Evolutionary conservation across 1,284 basidiomycete genomes (phyloP).

Genomic region (Ceratobasidium sp.): DNA sequence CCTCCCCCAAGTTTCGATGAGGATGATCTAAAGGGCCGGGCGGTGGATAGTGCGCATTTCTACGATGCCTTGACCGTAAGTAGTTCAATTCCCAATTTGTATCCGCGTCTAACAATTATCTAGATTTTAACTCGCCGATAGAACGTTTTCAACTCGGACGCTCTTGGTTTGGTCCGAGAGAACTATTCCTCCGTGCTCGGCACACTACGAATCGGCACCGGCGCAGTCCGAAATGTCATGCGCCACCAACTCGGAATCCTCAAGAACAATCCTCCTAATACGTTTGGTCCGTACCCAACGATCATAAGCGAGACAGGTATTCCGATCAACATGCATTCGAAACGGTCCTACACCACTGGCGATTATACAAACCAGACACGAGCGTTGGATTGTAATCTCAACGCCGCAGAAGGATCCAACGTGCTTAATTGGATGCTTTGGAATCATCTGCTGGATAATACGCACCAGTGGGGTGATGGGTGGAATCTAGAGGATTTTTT

Average conservation of each 20-base stretch:
- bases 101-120: background rate
- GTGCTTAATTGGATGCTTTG: conserved; percentile 88
- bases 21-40: conserved; percentile 72
- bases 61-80: conserved; percentile 86
- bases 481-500: conserved; percentile 98
- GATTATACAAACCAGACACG: conserved; percentile 84
- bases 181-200: conserved; percentile 71
- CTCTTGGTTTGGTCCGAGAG: conserved; percentile 86
- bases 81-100: conserved; percentile 40
- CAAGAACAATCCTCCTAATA: conserved; percentile 73
- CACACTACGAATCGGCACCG: conserved; percentile 74
- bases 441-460: conserved; percentile 86
- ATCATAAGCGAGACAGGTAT: conserved; percentile 96
- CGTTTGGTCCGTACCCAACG: conserved; percentile 77
- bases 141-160: conserved; percentile 98
- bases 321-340: conserved; percentile 91
- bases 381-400: conserved; percentile 92
- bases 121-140: conserved; percentile 83
- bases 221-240: conserved; percentile 82
- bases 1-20: conserved; percentile 68
- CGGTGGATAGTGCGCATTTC: conserved; percentile 87
- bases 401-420: conserved; percentile 87
- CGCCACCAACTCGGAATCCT: conserved; percentile 87
- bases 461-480: conserved; percentile 90
- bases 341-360: conserved; percentile 80